Conservation (phyloP, 805 yeast genomes). For the Blastobotrys muscicola region DNA sequence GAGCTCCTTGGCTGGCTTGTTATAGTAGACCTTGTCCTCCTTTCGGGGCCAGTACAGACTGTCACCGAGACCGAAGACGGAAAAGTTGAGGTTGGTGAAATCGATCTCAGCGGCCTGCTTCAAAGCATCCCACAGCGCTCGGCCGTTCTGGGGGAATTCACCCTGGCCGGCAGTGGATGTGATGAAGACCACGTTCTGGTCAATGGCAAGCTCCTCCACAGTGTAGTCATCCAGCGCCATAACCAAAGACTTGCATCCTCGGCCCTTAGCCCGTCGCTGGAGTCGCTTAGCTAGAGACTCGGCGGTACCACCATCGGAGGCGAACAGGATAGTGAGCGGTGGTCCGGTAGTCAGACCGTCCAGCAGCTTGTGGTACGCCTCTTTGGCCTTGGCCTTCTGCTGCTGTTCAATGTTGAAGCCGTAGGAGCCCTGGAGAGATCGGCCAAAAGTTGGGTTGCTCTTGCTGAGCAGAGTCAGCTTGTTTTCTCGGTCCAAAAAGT, state of each 20-base stretch:
- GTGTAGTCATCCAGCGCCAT: slow-evolving; percentile 64
- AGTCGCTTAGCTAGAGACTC: slow-evolving; percentile 71
- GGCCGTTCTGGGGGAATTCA: slow-evolving; percentile 78
- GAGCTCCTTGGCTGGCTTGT: slow-evolving; percentile 79
- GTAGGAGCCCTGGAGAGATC: slow-evolving; percentile 55
- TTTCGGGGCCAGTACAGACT: slow-evolving; percentile 94
- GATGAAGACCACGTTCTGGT: slow-evolving; percentile 58
- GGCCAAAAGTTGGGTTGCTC: slow-evolving; percentile 64
- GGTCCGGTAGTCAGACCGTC: slow-evolving; percentile 82
- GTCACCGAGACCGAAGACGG: slow-evolving; percentile 74
- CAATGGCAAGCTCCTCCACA: slow-evolving; percentile 62
- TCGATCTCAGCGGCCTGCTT: slow-evolving; percentile 56
- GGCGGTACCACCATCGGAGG: slow-evolving; percentile 90
- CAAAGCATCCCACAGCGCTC: slow-evolving; percentile 62
- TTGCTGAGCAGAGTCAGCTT: slow-evolving; percentile 66
- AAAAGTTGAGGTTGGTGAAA: slow-evolving; percentile 44
- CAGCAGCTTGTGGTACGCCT: slow-evolving; percentile 64
- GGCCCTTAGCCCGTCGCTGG: slow-evolving; percentile 65
- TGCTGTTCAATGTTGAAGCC: slow-evolving; percentile 50
- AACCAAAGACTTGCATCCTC: slow-evolving; percentile 63
- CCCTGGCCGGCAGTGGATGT: slow-evolving; percentile 81
- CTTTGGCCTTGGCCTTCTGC: slow-evolving; percentile 61
- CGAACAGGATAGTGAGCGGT: slow-evolving; percentile 76
- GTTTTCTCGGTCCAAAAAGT: slow-evolving; percentile 84
- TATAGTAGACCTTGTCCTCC: slow-evolving; percentile 88